These are phyloP conservation scores for Sugiyamaella pinicola DNA, from an alignment of 1,139 yeast genomes.

Conservation along the genomic window DNA sequence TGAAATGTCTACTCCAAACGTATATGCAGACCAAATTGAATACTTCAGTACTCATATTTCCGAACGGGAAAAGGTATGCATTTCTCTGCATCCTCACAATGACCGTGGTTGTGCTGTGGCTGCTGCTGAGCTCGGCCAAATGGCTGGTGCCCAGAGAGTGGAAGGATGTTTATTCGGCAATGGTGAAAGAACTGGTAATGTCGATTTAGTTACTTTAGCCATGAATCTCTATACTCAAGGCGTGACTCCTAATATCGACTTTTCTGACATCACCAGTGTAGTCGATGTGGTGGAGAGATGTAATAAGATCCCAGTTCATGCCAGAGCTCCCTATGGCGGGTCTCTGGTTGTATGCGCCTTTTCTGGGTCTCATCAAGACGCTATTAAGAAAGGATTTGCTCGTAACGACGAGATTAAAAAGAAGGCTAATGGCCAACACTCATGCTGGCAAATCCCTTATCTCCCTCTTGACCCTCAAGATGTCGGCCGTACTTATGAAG, in stretches of 20 bases:
- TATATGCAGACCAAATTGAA: constrained; percentile 96
- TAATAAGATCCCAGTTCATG: constrained; percentile 90
- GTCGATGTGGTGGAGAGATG: constrained; percentile 89
- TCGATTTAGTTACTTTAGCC: constrained; percentile 90
- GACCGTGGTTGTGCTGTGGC: constrained; percentile 99
- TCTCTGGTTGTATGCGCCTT: constrained; percentile 95
- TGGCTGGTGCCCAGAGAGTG: constrained; percentile 97
- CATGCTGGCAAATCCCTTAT: constrained; percentile 84
- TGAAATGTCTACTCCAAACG: constrained; percentile 90
- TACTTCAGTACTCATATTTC: constrained; percentile 76
- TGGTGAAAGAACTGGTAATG: constrained; percentile 98
- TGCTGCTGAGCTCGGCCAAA: constrained; percentile 88
- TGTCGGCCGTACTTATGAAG: constrained; percentile 95
- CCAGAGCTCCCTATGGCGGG: constrained; percentile 97
- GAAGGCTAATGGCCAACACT: constrained; percentile 24
- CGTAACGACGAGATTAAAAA: constrained; percentile 47
- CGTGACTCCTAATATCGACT: constrained; percentile 80
- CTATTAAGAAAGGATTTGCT: constrained; percentile 92
- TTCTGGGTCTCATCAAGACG: constrained; percentile 97
- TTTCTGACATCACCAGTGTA: constrained; percentile 77
- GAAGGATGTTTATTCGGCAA: constrained; percentile 98
- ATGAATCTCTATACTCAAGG: constrained; percentile 95
- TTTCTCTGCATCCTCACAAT: constrained; percentile 93
- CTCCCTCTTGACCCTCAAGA: constrained; percentile 95
- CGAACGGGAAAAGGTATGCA: constrained; percentile 82